Base-by-base conservation (phyloP, 768 basidiomycete genomes). In the Termitomyces sp. region DNA sequence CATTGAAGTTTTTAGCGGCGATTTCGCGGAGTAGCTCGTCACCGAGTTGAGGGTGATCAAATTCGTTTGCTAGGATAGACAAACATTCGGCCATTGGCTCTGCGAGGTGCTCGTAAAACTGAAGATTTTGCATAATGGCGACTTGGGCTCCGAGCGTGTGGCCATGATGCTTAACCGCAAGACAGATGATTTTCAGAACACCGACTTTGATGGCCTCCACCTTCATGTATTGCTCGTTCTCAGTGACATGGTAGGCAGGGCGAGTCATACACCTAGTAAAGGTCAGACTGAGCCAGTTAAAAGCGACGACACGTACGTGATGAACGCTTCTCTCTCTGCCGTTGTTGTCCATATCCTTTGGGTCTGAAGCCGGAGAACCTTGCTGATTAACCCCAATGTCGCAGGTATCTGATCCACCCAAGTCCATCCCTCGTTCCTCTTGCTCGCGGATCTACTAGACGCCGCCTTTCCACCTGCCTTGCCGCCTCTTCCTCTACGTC, bases 71-170 rank as follows among this genome's bases (percentile, higher is more conserved):
- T 16, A 97, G 82, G 51, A 87, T 76, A 35, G 85, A 80, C 28
- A 98, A 79, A 50, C 91, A 86, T 64, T 98, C 96, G 0, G 97
- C 96, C 86, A 98, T 90, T 1, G 90, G 88, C 67, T 98, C 96
- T 0, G 92, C 85, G 23, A 97, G 82, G 68, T 98, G 96, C 65
- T 99, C 97, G 64, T 87, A 93, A 72, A 95, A 96, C 61, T 95
- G 94, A 14, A 99, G 77, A 50, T 84, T 86, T 69, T 97, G 95
- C 73, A 96, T 90, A 72, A 99, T 91, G 61, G 82, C 84, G 61
- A 91, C 95, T 68, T 96, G 94, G 0, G 92, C 91, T 23, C 87
- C 86, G 61, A 90, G 83, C 1, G 83, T 79, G 64, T 98, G 95
- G 4, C 82, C 85, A 62, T 98, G 95, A 65, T 89, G 84, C 69